Evolutionary conservation across 1,284 basidiomycete species (phyloP).

Genomic region (Rhizoctonia solani): DNA sequence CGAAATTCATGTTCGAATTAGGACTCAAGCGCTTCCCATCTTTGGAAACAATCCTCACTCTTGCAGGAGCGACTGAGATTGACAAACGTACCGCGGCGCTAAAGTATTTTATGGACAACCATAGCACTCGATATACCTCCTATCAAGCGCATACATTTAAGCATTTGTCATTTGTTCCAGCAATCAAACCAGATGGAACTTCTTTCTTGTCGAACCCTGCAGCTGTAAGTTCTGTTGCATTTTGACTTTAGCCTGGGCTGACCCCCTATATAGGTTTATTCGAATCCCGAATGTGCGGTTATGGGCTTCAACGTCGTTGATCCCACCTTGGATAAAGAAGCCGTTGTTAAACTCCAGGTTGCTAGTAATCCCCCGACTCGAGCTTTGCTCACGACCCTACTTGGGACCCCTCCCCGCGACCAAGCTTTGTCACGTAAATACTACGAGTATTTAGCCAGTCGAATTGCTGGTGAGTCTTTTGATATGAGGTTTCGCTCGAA

Average conservation of each 20-base stretch:
- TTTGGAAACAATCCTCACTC: constrained; percentile 63
- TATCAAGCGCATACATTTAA: constrained; percentile 61
- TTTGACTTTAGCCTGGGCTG: neutral
- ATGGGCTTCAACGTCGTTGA: constrained; percentile 78
- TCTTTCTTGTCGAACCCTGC: constrained; percentile 65
- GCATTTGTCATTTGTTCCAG: constrained; percentile 79
- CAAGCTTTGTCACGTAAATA: constrained; percentile 61
- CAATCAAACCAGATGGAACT: constrained; percentile 56
- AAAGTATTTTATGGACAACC: constrained; percentile 78
- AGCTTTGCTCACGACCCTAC: constrained; percentile 66
- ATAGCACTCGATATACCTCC: constrained; percentile 62
- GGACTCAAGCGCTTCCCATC: constrained; percentile 79
- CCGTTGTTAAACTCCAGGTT: constrained; percentile 71
- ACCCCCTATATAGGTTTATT: constrained; percentile 63
- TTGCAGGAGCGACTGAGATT: constrained; percentile 63
- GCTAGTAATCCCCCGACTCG: constrained; percentile 72
- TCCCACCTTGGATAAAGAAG: constrained; percentile 61
- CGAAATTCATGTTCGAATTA: constrained; percentile 80
- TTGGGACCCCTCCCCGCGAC: constrained; percentile 64
- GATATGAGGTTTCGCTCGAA: neutral
- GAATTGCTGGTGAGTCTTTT: constrained; percentile 61
- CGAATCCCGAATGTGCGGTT: constrained; percentile 66
- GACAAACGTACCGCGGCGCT: constrained; percentile 61
- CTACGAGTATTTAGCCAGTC: constrained; percentile 78
- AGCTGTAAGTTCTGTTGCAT: constrained; percentile 55